Base-by-base conservation (phyloP, 768 basidiomycete species). In the Infundibulicybe gibba region DNA sequence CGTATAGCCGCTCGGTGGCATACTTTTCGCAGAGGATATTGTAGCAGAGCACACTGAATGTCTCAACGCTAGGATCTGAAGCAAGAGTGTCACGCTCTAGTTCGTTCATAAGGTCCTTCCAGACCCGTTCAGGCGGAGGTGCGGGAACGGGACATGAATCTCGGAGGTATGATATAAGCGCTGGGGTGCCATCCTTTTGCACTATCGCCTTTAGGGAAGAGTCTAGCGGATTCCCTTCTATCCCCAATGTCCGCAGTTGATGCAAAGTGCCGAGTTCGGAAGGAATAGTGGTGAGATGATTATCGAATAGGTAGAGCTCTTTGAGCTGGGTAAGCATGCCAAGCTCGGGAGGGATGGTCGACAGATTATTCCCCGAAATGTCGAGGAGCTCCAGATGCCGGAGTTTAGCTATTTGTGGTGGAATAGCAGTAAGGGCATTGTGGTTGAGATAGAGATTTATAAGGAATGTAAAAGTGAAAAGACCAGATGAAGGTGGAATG, bases 181-280 rank as follows among this genome's bases (percentile, higher is more conserved):
- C 87, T 1, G 78, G 71, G 0, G 95, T 97, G n/a, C 97, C 95
- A 31, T 97, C 93, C 65, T 94, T 94, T 67, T 97, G 94, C 43
- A 97, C 74, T 20, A 95, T 80, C 19, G 74, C 69, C 62, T 91
- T 89, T 34, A 94, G 70, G 20, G 77, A 66, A 2, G 81, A 69
- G 46, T 95, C 90, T 35, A 99, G 67, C 2, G 94, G 94, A 56
- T 99, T 99, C n/a, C 97, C 97, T 63, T 98, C 97, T 32, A 99
- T 78, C 15, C 97, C 97, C 20, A 99, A 70, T 10, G 91, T 92
- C 61, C 90, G 91, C 42, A 99, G 76, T 61, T 94, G 91, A 59
- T 95, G 90, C 32, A 99, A 66, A 46, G 80, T 91, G 21, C 97
- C 97, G 32, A 97, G 74, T 61, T 99, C 90, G 0, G 77, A 71